A percentile compares a stretch with the other conserved stretches of the same genome.
Evolutionary conservation across 1,284 basidiomycete species (phyloP).

Genomic region (Sporisorium sorghi): DNA sequence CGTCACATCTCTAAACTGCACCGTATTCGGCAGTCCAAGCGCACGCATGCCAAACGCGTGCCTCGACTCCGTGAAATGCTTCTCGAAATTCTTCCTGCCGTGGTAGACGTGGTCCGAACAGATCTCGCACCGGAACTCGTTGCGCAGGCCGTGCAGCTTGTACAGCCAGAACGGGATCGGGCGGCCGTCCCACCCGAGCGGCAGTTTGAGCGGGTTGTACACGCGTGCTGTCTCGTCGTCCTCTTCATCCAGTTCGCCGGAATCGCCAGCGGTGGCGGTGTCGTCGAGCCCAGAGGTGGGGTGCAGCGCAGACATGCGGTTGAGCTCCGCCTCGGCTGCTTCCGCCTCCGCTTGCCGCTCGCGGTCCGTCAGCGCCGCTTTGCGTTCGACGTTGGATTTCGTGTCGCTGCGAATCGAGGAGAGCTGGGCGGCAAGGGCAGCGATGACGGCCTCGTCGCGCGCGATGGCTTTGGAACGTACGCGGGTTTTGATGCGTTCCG

Average conservation of each 20-base stretch:
- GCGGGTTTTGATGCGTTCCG: constrained; percentile 37
- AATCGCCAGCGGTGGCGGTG: constrained; percentile 5
- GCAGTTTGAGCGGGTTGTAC: constrained; percentile 97
- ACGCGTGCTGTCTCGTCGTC: constrained; percentile 80
- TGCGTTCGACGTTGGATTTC: constrained; percentile 93
- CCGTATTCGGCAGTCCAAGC: constrained; percentile 94
- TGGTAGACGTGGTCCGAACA: constrained; percentile 80
- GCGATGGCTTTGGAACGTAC: constrained; percentile 54
- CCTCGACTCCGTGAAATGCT: constrained; percentile 92
- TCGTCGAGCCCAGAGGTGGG: constrained; percentile 34
- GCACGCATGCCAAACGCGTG: constrained; percentile 99
- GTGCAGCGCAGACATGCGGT: constrained; percentile 38
- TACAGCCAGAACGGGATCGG: constrained; percentile 99
- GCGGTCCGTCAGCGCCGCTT: constrained; percentile 92
- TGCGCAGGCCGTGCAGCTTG: constrained; percentile 95
- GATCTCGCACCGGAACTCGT: constrained; percentile 97
- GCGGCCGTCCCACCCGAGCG: constrained; percentile 97
- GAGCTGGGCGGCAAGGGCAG: constrained; percentile 39
- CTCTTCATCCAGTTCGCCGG: constrained; percentile 29
- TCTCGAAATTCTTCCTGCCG: constrained; percentile 92
- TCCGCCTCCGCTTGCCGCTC: constrained; percentile 96
- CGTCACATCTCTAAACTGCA: constrained; percentile 99
- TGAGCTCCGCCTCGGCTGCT: constrained; percentile 62
- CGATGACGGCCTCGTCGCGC: constrained; percentile 56
- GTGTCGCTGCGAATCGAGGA: constrained; percentile 72